A percentile compares a stretch with the other conserved stretches of the same genome.
phyloP scores from a whole-genome alignment of 2,329 filamentous ascomycete species.

The Cladobotryum protrusum region DNA sequence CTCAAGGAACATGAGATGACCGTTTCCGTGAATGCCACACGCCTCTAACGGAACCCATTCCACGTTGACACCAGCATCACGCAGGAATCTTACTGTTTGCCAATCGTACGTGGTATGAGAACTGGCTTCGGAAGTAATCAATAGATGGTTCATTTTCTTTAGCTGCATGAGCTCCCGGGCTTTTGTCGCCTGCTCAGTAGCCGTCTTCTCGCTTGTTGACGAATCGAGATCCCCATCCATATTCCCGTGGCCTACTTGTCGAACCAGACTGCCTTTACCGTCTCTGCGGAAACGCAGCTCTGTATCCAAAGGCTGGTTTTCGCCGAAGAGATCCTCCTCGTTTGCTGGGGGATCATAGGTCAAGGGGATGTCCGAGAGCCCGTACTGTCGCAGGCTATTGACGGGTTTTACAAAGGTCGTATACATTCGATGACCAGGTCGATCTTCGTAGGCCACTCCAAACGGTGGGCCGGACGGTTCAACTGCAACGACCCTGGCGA shows the following conservation, averaged over 20 bases:
- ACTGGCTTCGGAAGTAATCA: slow-evolving; percentile 48
- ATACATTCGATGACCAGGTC: slow-evolving; percentile 11
- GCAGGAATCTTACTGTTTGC: slow-evolving; percentile 45
- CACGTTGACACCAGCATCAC: slow-evolving; percentile 43
- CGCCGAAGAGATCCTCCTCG: too few relatives aligned
- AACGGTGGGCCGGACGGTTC: slow-evolving; percentile 51
- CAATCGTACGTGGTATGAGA: slow-evolving; percentile 51
- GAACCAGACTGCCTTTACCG: too few relatives aligned
- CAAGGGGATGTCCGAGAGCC: slow-evolving; percentile 36
- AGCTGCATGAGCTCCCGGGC: slow-evolving; percentile 42
- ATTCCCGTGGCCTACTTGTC: too few relatives aligned
- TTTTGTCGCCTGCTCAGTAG: background rate
- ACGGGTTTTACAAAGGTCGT: slow-evolving; percentile 20
- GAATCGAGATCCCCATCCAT: too few relatives aligned
- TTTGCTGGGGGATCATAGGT: slow-evolving; percentile 32
- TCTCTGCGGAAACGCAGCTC: too few relatives aligned
- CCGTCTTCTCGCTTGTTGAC: too few relatives aligned
- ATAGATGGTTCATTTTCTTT: slow-evolving; percentile 37
- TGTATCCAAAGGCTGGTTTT: too few relatives aligned
- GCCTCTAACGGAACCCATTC: slow-evolving; percentile 40
- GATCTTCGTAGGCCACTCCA: slow-evolving; percentile 15
- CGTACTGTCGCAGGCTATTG: slow-evolving; percentile 28
- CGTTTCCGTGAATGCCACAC: slow-evolving; percentile 44
- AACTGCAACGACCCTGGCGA: slow-evolving; percentile 43
- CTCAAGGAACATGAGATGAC: slow-evolving; percentile 50